Base-by-base conservation (phyloP, 108 stramenopile species). In the Craspedostauros australis region DNA sequence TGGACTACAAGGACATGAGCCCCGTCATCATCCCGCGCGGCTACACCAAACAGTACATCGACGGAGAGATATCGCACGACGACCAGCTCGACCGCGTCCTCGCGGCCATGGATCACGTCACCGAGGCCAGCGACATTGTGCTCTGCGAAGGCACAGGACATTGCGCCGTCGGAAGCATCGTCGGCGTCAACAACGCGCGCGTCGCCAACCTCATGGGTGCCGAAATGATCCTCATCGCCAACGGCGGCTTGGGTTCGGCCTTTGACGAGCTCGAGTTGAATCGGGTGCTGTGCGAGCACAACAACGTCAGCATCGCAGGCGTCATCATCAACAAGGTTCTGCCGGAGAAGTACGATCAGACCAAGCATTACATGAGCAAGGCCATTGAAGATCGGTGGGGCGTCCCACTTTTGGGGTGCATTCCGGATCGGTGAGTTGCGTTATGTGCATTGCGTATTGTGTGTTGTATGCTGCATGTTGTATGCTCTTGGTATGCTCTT, bases 131-230 rank as follows among this genome's bases (percentile, higher is more conserved):
- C 27, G 86, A 89, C 59, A 66, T 87, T 1, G 74, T 92, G 15
- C 64, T 98, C 25, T 57, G 81, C 22, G 97, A 98, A 57, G 97
- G 97, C n/a, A 98, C 97, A 5, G 97, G 97, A 5, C 95, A 98
- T 67, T 88, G 85, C 37, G 97, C 92, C 19, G 97, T 98, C n/a
- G 97, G 97, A 24, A 83, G 82, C 54, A 87, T 96, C 59, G 93
- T 98, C 4, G 82, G 78, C 56, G 70, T 84, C 39, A 93, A 83
- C 73, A 98, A 98, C 65, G 97, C 97, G 18, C 72, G 94, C 54
- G 94, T 96, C 15, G 96, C 96, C 0, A 68, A 65, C 49, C 40
- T 84, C 46, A 47, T 96, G 15, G 95, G 94, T 22, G 77, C 90
- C 5, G 84, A 86, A 44, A 95, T 98, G 84, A 62, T 97, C 8